Evolutionary conservation across 164 flowering plant species (phyloP).

Genomic region (Aristolochia californica): DNA sequence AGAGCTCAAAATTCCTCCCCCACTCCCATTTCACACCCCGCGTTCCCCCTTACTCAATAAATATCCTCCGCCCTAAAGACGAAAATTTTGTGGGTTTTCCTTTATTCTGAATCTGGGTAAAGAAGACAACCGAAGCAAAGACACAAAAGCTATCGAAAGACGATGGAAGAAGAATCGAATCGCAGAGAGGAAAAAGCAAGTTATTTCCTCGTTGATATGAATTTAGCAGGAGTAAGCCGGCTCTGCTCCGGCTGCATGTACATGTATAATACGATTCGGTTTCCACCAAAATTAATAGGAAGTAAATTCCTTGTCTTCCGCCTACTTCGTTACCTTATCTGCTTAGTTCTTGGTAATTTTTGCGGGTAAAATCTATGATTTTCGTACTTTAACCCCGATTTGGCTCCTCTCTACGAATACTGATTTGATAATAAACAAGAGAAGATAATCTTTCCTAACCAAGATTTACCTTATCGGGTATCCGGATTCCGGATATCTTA

Average conservation of each 20-base stretch:
- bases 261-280: no score
- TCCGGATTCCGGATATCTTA: no score
- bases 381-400: no score
- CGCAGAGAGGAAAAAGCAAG: neutral
- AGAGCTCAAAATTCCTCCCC: constrained; percentile 6
- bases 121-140: neutral
- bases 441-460: no score
- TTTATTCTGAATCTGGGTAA: neutral
- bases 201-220: neutral
- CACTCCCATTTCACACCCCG: constrained; percentile 1
- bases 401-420: no score
- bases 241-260: neutral
- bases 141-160: constrained; percentile 1
- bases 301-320: no score
- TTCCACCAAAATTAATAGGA: no score
- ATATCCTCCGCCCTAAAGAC: neutral
- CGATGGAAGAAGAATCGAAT: constrained; percentile 7
- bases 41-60: neutral
- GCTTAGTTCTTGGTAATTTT: no score
- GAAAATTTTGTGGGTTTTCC: neutral
- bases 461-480: no score
- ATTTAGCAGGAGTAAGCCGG: constrained; percentile 4
- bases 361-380: no score
- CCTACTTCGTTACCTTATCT: no score
- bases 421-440: no score